Evolutionary conservation across 129 eudicot genomes (phyloP), one percentile per base, ranked within the genome.

Genomic region (Helichrysum umbraculigerum): DNA sequence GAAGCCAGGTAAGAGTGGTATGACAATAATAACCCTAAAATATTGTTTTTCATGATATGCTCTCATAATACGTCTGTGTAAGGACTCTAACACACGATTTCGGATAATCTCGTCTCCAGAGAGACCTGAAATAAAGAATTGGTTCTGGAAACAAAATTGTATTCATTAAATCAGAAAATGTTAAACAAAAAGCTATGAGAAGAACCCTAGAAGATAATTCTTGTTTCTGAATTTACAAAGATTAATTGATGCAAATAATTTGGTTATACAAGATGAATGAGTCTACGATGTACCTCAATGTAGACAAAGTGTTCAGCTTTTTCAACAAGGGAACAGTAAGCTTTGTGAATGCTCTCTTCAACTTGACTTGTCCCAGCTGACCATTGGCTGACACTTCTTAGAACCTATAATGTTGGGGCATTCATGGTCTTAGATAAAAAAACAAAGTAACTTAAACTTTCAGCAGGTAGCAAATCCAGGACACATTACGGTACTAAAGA

Each of bases 351-450:
- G 78, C 98, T 94, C 73, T 91, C 93, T 83, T 94, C 98, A 74
- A 88, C 90, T 88, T 94, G 98, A 79, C 98, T 89, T 42, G 98
- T 94, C 39, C 98, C 98, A 75, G 97, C 98, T 56, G 98, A 94
- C 98, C 98, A 94, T 60, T 91, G 98, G 76, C 96, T 91, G 77
- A 91, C 98, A 76, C 98, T 94, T 80, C 98, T 85, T 58, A 94
- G 73, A 59, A 94, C 86, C 97, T 94, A 87, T 67, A 75, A 35
- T 17, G 81, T 75, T 19, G 57, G 19, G 65, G 73, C 62, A 47
- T 28, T 30, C 66, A 11, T 19, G 72, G 76, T 69, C 35, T 37
- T 47, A 44, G 56, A 30, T 66, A 6, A 35, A 28, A 28, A 72
- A 5, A 42, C 10, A 15, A 63, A 3, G 3, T 14, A 78, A 59